phyloP scores from a whole-genome alignment of 1,139 yeast species.

The Suhomyces guaymorum region DNA sequence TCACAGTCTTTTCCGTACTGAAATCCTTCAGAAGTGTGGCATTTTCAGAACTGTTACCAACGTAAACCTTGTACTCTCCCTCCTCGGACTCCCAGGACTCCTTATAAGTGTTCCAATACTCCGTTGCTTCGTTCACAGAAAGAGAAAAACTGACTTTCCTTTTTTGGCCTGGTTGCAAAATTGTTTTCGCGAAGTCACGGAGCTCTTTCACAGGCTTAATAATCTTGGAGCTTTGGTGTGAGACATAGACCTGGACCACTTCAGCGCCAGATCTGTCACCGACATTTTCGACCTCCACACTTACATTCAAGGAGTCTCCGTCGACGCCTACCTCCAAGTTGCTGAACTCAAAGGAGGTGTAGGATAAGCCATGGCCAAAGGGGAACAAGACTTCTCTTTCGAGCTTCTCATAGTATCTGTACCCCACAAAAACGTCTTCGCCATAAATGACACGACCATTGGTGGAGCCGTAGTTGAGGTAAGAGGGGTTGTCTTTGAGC shows the following conservation, averaged over 20 bases:
- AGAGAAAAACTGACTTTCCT: conserved; percentile 19
- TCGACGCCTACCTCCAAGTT: conserved; percentile 17
- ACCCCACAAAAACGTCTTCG: conserved; percentile 59
- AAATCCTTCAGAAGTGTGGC: conserved; percentile 14
- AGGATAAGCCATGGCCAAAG: conserved; percentile 63
- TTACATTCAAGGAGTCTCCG: conserved; percentile 17
- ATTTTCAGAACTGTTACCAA: conserved; percentile 39
- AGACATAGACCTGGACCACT: conserved; percentile 49
- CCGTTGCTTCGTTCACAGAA: conserved; percentile 50
- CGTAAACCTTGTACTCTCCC: conserved; percentile 51
- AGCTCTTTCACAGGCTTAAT: conserved; percentile 59
- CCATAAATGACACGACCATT: conserved; percentile 57
- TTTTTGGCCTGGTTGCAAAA: not conserved
- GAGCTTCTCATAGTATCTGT: conserved; percentile 56
- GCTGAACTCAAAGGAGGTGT: conserved; percentile 42
- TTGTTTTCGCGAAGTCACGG: conserved; percentile 54
- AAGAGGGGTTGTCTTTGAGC: conserved; percentile 26
- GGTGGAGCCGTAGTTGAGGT: conserved; percentile 18
- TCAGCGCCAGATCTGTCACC: conserved; percentile 48
- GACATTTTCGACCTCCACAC: conserved; percentile 44
- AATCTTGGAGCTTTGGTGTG: conserved; percentile 40
- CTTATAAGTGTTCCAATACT: conserved; percentile 53
- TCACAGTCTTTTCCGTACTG: conserved; percentile 11
- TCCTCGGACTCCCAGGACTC: conserved; percentile 53
- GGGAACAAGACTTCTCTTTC: conserved; percentile 52